A percentile compares a stretch with the other conserved stretches of the same genome.
Conservation (phyloP, 805 yeast genomes). For the Blastobotrys chiropterorum region DNA sequence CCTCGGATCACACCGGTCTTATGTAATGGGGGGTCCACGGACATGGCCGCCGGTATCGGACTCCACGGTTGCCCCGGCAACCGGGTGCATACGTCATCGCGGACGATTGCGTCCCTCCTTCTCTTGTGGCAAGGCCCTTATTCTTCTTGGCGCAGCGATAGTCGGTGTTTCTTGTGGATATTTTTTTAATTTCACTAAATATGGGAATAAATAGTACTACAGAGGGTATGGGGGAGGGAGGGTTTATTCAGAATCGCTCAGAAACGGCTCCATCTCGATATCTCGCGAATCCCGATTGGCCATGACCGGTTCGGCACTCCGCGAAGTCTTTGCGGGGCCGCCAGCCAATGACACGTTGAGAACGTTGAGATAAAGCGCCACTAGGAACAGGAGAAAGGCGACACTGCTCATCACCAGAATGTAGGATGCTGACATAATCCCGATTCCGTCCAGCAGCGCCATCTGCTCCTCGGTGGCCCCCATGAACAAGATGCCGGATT, state of each 20-base stretch:
- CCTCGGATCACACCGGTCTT: background rate
- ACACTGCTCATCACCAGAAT: conserved; percentile 64
- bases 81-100: background rate
- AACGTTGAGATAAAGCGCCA: conserved; percentile 55
- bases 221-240: too few relatives aligned
- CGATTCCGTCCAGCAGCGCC: conserved; percentile 57
- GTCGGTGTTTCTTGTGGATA: too few relatives aligned
- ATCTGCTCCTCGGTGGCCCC: conserved; percentile 90
- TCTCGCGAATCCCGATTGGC: background rate
- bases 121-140: too few relatives aligned
- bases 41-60: background rate
- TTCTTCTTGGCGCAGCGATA: too few relatives aligned
- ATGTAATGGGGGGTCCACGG: background rate
- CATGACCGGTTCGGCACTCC: conserved; percentile 1
- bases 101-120: too few relatives aligned
- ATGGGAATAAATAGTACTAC: too few relatives aligned
- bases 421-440: conserved; percentile 83
- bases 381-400: conserved; percentile 63
- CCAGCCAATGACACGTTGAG: conserved; percentile 39
- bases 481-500: conserved; percentile 82
- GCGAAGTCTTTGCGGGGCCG: background rate
- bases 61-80: background rate
- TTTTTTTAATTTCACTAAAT: too few relatives aligned
- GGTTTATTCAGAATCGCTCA: conserved; percentile 2
- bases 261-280: conserved; percentile 8